Evolutionary conservation across 140 eudicot species (phyloP).

Genomic region (Bidens hawaiensis): DNA sequence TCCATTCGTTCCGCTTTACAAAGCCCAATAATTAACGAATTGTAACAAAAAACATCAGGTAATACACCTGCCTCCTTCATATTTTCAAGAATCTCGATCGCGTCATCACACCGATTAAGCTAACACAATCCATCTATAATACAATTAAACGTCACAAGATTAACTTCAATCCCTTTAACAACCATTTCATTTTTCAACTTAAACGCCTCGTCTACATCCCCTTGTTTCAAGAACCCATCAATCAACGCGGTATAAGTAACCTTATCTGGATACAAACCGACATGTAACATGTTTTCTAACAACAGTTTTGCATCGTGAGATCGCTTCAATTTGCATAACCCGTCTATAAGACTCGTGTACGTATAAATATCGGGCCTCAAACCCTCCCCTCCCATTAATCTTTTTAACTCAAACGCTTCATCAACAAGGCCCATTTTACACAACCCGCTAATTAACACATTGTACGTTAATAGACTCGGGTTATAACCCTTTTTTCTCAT

Average conservation of each 20-base stretch:
- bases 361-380: constrained; percentile 28
- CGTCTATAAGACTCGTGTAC: constrained; percentile 39
- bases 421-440: constrained; percentile 32
- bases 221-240: constrained; percentile 28
- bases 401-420: constrained; percentile 34
- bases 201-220: constrained; percentile 31
- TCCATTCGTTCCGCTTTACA: constrained; percentile 38
- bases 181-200: constrained; percentile 34
- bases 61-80: constrained; percentile 30
- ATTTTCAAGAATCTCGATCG: constrained; percentile 27
- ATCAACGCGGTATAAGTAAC: constrained; percentile 21
- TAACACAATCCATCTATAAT: constrained; percentile 34
- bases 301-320: constrained; percentile 23
- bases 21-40: constrained; percentile 34
- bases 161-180: constrained; percentile 17
- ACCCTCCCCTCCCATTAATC: constrained; percentile 29
- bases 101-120: constrained; percentile 27
- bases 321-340: constrained; percentile 30
- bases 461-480: constrained; percentile 23
- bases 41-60: constrained; percentile 36
- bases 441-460: constrained; percentile 33
- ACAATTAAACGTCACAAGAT: constrained; percentile 31
- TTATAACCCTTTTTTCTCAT: constrained; percentile 28
- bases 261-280: constrained; percentile 17
- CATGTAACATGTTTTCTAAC: constrained; percentile 10